Base-by-base conservation (phyloP, 192 early-diverging fungal species). In the Kappamyces sp. region DNA sequence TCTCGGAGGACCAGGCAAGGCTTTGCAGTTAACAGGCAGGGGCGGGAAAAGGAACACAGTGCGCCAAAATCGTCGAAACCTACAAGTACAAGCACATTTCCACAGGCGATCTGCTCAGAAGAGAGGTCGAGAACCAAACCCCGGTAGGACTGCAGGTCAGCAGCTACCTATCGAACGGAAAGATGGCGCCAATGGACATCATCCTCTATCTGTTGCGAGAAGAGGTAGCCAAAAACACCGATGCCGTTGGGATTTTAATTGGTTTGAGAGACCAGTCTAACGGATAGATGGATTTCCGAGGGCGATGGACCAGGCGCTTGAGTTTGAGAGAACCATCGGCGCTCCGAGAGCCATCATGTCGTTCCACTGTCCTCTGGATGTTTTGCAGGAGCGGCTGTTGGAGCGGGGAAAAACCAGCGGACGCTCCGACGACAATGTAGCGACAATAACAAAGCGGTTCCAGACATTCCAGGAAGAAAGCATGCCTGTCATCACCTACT, bases 251-350 rank as follows among this genome's bases (percentile, higher is more conserved):
- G 29, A 3, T 7, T 33, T 38, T 14, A 52, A 35, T 1, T 11
- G 36, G 2, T 57, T 50, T 12, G 68, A 49, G 2, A 33, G 48
- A 12, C 42, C 48, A 4, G 84, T 78, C 6, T 77, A 71, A 52
- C 64, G 86, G 42, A 69, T 86, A 33, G 84, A 86, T 58, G 84
- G 84, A 37, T 86, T 81, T 64, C 84, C 84, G 12, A 59, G 84
- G 5, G 68, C 74, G 39, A 63, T 86, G 43, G 81, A 83, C 37
- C 84, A 86, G 58, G 84, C 81, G 0, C 33, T 59, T 8, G 48
- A 65, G 66, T 74, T 74, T 52, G 72, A 76, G 54, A 54, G 55
- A 35, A 64, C 66, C 32, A 60, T 81, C 31, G 79, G 75, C 3
- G 47, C 34, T 6, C 68, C 70, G 47, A 69, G 63, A 9, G 66